Base-by-base conservation (phyloP, 176 grass and related monocot genomes). In the Stipa capillata region DNA sequence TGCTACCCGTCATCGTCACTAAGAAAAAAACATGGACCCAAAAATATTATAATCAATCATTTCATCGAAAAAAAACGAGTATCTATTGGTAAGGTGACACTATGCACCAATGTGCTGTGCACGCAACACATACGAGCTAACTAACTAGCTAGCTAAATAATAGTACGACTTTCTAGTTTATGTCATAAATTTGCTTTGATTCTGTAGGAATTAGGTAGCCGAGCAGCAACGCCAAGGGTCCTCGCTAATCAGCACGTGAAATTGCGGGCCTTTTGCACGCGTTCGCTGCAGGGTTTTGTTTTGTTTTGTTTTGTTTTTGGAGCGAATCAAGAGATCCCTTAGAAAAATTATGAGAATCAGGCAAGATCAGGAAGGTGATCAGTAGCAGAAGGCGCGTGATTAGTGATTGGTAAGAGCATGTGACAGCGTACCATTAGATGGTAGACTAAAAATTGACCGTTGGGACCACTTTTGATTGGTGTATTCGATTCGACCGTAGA, bases 171-270 rank as follows among this genome's bases (percentile, higher is more conserved):
- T 44, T 16, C 14, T 29, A 45, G 14, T 69, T 35, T 69, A 32
- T 6, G 10, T 17, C 23, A 73, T 51, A 39, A 16, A 2, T 59
- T 10, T 6, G 2, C n/a, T n/a, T 54, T 16, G 37, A 17, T 55
- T 23, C 0, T 54, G 10, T 36, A 25, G 15, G 31, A 21, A 48
- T 70, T 78, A 70, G 42, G 52, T 70, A 36, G 8, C 5, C 2
- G 31, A 59, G 16, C 63, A 47, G 15, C 7, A 55, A 16, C n/a
- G n/a, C n/a, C 40, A 85, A 71, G 34, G 41, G 65, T 4, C 31
- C 13, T 29, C 32, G 78, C 65, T 60, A 40, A 62, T 39, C 28
- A 36, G 63, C 74, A 71, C 72, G 74, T 85, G 74, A 52, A 71
- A 52, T 7, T 15, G 28, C 48, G 67, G 47, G 71, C n/a, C 56